Percentiles rank a stretch among this genome's conserved stretches.
Conservation (phyloP, 2,329 filamentous ascomycete species). For the Phaeosphaeriaceae sp. region DNA sequence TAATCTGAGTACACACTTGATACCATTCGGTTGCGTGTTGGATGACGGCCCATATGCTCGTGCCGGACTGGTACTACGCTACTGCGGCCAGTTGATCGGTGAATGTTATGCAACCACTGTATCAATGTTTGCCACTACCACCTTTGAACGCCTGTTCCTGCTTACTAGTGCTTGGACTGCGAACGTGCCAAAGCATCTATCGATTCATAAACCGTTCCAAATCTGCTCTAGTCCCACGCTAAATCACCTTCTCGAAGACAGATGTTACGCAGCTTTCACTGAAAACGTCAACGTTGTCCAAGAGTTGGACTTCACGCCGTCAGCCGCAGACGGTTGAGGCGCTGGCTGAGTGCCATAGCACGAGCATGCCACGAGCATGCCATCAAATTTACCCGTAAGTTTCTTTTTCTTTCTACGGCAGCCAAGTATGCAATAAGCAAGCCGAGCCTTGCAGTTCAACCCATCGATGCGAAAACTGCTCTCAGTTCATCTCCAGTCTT, state of each 20-base stretch:
- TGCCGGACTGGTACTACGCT: not conserved
- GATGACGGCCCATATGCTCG: not conserved
- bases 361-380: too few relatives aligned
- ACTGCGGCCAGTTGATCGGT: not conserved
- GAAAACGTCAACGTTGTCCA: constrained; percentile 10
- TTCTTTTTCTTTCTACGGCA: too few relatives aligned
- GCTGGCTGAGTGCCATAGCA: too few relatives aligned
- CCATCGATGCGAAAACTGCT: too few relatives aligned
- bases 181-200: not conserved
- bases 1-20: too few relatives aligned
- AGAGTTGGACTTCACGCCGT: constrained; percentile 13
- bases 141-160: not conserved
- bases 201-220: not conserved
- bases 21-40: not conserved
- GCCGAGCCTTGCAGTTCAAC: too few relatives aligned
- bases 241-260: not conserved
- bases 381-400: too few relatives aligned
- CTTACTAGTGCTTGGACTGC: too few relatives aligned
- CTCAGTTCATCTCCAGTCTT: too few relatives aligned
- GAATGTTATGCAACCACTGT: not conserved
- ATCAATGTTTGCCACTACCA: not conserved
- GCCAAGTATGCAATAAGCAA: not conserved
- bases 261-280: not conserved
- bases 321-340: constrained; percentile 1
- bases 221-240: not conserved